phyloP scores from a whole-genome alignment of 208 protist species.

The Trypanosoma brucei region DNA sequence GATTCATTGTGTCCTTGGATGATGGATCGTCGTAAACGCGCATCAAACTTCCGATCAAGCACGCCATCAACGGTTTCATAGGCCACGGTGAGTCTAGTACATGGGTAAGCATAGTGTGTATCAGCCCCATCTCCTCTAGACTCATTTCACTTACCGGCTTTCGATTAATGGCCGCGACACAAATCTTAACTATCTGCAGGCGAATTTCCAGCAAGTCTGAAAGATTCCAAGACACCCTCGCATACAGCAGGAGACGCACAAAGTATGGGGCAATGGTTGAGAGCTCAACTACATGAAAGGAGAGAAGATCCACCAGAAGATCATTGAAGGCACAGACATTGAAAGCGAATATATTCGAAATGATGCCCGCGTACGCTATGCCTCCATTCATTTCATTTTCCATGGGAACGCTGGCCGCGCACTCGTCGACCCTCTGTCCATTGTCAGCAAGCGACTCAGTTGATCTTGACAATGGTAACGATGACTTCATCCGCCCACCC shows the following conservation, averaged over 20 bases:
- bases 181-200: conserved; percentile 62
- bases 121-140: conserved; percentile 40
- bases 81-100: conserved; percentile 53
- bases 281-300: conserved; percentile 79
- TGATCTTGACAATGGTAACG: too few relatives aligned
- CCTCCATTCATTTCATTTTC: background rate
- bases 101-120: conserved; percentile 48
- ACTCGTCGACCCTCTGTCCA: too few relatives aligned
- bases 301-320: conserved; percentile 74
- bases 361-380: background rate
- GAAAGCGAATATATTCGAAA: conserved; percentile 66
- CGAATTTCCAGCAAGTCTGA: conserved; percentile 60
- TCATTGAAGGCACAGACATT: conserved; percentile 77
- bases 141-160: conserved; percentile 51
- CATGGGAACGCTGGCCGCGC: background rate
- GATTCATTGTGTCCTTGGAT: conserved; percentile 53
- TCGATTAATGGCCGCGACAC: conserved; percentile 70
- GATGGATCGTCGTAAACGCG: conserved; percentile 59
- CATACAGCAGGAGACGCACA: conserved; percentile 41
- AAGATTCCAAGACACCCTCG: conserved; percentile 45
- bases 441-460: too few relatives aligned
- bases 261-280: conserved; percentile 53
- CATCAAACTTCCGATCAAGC: conserved; percentile 59
- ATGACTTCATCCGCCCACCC: too few relatives aligned
- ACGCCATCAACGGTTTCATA: conserved; percentile 72